Evolutionary conservation across 1,284 basidiomycete species (phyloP), one percentile per base, ranked within the genome.

Genomic region (Prillingera fragicola): DNA sequence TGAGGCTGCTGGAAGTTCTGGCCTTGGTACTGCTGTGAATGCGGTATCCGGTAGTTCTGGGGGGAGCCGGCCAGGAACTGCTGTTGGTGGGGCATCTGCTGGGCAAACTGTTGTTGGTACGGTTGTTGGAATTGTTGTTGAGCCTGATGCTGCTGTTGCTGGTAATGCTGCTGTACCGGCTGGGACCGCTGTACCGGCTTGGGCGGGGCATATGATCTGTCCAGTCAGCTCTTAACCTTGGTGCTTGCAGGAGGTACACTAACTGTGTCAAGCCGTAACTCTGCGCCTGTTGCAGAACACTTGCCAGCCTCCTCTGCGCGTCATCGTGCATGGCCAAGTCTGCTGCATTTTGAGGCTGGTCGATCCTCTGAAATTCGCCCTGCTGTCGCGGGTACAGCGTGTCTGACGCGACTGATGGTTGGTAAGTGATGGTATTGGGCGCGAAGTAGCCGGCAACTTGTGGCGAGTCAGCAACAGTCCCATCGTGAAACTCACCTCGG

Each of bases 371-470:
- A 29, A 70, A 62, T 8, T 50, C 44, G 8, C 46, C 33, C 3
- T 50, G 26, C 37, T 68, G 59, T 44, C 68, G 63, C 13, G 64
- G 62, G 37, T 67, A 68, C 13, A 62, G 44, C 18, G 43, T 35
- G 12, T 42, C 24, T 17, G 52, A 53, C n/a, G 60, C 48, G 5
- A 51, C 39, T 6, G 59, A 52, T 19, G 58, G 34, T 9, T 55
- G 57, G 24, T 67, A 60, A 8, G 60, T 55, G 22, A 58, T 42
- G 3, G 67, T 69, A 41, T 70, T 61, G 3, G 68, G 48, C n/a
- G 67, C 53, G 35, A 71, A 54, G 43, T 72, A 69, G n/a, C 56
- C 52, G 3, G 70, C 70, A 29, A 69, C 71, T 73, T 5, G 18
- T 15, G 25, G 36, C 26, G 10, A 13, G 38, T 19, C 23, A 34